Base-by-base conservation (phyloP, 331 rosid species). In the Acacia pycnantha region DNA sequence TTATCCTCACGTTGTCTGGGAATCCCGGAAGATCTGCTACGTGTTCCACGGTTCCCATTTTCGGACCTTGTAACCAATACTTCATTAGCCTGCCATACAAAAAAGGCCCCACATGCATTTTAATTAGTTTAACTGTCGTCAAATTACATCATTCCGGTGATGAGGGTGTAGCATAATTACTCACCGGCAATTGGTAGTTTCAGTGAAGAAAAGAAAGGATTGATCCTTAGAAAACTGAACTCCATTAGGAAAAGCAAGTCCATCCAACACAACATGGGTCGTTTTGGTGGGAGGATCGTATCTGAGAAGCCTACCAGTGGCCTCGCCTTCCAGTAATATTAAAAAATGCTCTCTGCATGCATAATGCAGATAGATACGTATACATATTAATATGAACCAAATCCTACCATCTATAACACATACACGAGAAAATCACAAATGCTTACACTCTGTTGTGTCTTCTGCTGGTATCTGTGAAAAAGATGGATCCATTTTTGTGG, bases 121-220 rank as follows among this genome's bases (percentile, higher is more conserved):
- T 5, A 12, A 24, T 70, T 47, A 46, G 24, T 26, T 15, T 26
- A 40, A 40, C 29, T 69, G 50, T 69, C 26, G 2, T 65, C 70
- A 31, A 31, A 15, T 65, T 65, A 15, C 56, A 51, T 50, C 21
- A 64, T 64, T 64, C 3, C 15, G 40, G 73, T 4, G 8, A 26
- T 4, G 8, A 26, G 26, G 8, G 37, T 4, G 19, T 12, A 31
- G 47, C 27, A 18, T 19, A 41, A 41, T 41, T 41, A 14, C 59
- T 78, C 29, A 90, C 98, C 97, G 92, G 98, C 98, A 95, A 72
- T 95, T 93, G 77, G 99, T 95, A 58, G 99, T 95, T 88, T 95
- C 97, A 0, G 94, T 90, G 83, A 61, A 95, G 64, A 95, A 83
- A 35, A 93, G 90, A 65, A 33, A 41, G 68, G 90, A 78, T 15